phyloP scores from a whole-genome alignment of 805 yeast genomes.

The Candida verbasci region DNA sequence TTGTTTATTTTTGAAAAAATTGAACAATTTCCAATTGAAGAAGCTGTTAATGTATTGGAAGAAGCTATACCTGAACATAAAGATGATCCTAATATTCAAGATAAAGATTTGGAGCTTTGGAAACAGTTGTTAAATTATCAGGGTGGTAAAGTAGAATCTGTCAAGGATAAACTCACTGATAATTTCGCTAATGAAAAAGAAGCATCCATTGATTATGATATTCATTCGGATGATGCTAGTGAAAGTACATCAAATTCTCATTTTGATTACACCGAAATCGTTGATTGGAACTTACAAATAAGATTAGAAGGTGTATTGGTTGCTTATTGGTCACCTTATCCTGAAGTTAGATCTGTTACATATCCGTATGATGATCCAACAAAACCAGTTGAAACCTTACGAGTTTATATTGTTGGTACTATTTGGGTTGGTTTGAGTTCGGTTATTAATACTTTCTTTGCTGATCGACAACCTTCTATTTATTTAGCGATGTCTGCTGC shows the following conservation, averaged over 20 bases:
- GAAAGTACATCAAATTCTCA: not conserved
- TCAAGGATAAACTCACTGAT: not conserved
- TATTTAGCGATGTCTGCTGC: conserved; percentile 35
- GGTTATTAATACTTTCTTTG: conserved; percentile 53
- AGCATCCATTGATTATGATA: not conserved
- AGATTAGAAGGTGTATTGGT: conserved; percentile 40
- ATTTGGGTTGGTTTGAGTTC: conserved; percentile 50
- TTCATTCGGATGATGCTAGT: conserved; percentile 1
- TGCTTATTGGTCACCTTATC: conserved; percentile 27
- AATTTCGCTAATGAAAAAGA: conserved; percentile 1
- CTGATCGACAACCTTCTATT: conserved; percentile 49
- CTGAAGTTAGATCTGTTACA: conserved; percentile 27
- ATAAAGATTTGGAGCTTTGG: conserved; percentile 22
- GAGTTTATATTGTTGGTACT: conserved; percentile 49
- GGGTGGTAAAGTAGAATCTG: not conserved
- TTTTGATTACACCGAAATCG: conserved; percentile 6
- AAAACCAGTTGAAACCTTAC: conserved; percentile 31
- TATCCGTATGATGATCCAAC: conserved; percentile 34
- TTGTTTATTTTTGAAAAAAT: conserved; percentile 28
- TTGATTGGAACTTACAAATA: conserved; percentile 19
- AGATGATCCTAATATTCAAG: conserved; percentile 32
- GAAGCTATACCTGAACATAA: conserved; percentile 24
- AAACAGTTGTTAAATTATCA: conserved; percentile 13
- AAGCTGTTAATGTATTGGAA: conserved; percentile 24
- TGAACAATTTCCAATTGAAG: conserved; percentile 15